Evolutionary conservation across 345 rosid species (phyloP).

Genomic region (Gossypium stocksii): DNA sequence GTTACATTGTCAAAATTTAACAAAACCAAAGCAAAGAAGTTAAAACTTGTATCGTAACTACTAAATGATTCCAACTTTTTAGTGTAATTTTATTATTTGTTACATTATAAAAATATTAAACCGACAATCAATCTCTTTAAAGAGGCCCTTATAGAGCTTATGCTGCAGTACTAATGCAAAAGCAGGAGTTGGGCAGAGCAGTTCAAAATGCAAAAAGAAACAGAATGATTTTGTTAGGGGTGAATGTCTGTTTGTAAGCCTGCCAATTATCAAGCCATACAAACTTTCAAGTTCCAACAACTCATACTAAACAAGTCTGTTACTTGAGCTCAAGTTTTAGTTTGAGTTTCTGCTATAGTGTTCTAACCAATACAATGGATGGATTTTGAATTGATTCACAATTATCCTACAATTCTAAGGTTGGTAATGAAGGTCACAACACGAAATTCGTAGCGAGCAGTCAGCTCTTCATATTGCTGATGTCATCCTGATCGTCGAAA

Average conservation of each 20-base stretch:
- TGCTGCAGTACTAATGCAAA: neutral
- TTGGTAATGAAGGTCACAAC: neutral
- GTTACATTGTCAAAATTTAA: no score
- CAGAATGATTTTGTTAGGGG: neutral
- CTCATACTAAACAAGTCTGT: neutral
- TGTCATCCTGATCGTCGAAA: constrained; percentile 36
- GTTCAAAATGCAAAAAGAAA: neutral
- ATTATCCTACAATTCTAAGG: neutral
- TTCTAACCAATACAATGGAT: neutral
- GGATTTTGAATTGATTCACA: neutral
- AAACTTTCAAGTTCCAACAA: neutral
- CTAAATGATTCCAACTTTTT: no score
- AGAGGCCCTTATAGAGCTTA: neutral
- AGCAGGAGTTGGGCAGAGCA: neutral
- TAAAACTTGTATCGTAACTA: no score
- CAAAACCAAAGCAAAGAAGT: no score
- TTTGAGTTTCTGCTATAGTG: neutral
- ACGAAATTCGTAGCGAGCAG: neutral
- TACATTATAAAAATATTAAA: no score
- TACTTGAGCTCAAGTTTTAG: neutral
- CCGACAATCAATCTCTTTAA: no score
- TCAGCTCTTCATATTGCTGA: constrained; percentile 9
- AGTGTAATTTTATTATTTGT: no score
- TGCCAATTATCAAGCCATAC: neutral
- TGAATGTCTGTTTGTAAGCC: neutral